Base-by-base conservation (phyloP, 768 basidiomycete genomes). In the Amanita polypyramis region DNA sequence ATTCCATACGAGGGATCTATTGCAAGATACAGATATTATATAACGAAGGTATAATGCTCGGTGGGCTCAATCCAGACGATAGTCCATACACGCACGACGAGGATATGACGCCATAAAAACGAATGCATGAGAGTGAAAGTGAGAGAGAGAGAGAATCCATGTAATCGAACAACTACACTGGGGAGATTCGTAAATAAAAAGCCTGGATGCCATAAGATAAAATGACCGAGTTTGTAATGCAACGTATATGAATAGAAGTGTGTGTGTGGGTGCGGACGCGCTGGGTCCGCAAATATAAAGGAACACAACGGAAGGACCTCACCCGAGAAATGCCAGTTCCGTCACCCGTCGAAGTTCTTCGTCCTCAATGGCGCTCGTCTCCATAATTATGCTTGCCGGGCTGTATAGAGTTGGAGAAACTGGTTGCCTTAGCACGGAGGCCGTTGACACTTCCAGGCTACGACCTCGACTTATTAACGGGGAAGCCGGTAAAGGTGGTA, bases 281-380 rank as follows among this genome's bases (percentile, higher is more conserved):
- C 25, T 4, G 25, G 4, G 25, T 4, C 3, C 25, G 25, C n/a
- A n/a, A n/a, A n/a, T n/a, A n/a, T n/a, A 7, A 47, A 47, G 10
- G 38, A 12, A 27, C 12, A 5, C 14, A 42, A 30, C 8, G 30
- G 19, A 5, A 23, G 30, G 4, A 21, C 11, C 3, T 52, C 58
- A 70, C 48, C 60, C 64, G 58, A 83, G 62, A 58, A 86, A 88
- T 46, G 83, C 83, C 56, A 84, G 59, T 66, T 88, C 85, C 37
- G 79, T 78, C 69, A 85, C 65, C 60, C 82, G 65, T 62, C 83
- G 66, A 52, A 70, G 73, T 68, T 88, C 85, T 9, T 77, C 80
- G 52, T 88, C 82, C 58, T 75, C 66, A 34, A 87, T 85, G 34
- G 61, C 63, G 41, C 56, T 69, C 46, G 75, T 64, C 63, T 79